Base-by-base conservation (phyloP, 371 early-diverging fungal species). In the Haplosporangium sp. region DNA sequence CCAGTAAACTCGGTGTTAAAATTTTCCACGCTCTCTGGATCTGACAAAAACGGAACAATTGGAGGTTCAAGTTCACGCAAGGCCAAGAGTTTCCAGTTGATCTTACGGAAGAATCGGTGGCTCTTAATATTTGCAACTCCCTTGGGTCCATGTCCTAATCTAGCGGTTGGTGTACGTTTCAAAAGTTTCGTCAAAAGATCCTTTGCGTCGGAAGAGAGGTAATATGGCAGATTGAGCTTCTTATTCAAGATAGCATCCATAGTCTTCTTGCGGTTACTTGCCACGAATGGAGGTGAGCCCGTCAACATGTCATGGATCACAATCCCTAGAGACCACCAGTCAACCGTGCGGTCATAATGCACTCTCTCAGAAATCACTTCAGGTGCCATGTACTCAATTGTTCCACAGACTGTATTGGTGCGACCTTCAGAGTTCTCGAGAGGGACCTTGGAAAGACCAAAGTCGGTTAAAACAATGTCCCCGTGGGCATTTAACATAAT, bases 321-420 rank as follows among this genome's bases (percentile, higher is more conserved):
- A 42, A 97, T 93, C 6, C 97, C 99, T 19, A 97, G 85, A 20
- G 94, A 91, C 99, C 99, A 98, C 94, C 96, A 96, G 84, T 98
- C 99, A 2, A 95, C 96, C 4, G 89, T 85, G 48, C 92, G 90
- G 53, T 94, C 95, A 79, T 97, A 97, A 50, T 93, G 93, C n/a
- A 91, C 76, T 6, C 71, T 50, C 40, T 92, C 94, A 44, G 89
- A 84, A 58, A 98, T 88, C 7, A 97, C 88, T 77, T 96, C 97
- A 27, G 88, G 89, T 0, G 89, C 90, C 77, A 98, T 91, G 72
- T 95, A 95, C 76, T 96, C 96, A 10, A 94, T 93, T 19, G 97
- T 96, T 4, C 97, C 97, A 85, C 97, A 96, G 61, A 96, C 93
- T 1, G 97, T 97, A 78, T 92, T 94, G 19, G 97, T 95, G 69